Conservation (phyloP, 1,284 basidiomycete genomes). For the Coriolopsis trogii region DNA sequence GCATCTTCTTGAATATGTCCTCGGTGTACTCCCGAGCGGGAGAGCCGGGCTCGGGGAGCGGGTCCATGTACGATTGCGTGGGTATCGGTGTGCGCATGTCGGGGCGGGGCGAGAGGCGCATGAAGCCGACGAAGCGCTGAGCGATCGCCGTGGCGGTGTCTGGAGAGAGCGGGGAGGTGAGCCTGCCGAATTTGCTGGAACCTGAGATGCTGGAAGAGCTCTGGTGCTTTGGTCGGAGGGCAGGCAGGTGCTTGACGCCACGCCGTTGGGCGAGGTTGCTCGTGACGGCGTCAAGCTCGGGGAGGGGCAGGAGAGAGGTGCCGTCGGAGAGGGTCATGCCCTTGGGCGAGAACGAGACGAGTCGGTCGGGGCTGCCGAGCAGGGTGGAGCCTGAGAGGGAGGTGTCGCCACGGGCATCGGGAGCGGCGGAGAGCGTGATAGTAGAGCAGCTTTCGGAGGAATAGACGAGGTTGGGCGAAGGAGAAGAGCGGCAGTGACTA, state of each 20-base stretch:
- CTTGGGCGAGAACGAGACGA: not conserved
- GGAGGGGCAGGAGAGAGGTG: not conserved
- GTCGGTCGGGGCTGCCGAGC: too few species aligned
- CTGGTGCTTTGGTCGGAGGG: slow-evolving; percentile 1
- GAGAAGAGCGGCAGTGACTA: slow-evolving; percentile 7
- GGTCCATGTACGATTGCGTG: too few species aligned
- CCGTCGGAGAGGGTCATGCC: not conserved
- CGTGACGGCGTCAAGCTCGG: not conserved
- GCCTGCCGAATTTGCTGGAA: slow-evolving; percentile 1
- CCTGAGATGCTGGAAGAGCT: not conserved
- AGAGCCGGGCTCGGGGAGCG: not conserved
- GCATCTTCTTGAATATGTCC: slow-evolving; percentile 15
- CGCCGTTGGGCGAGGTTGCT: slow-evolving; percentile 17
- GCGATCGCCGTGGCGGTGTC: slow-evolving; percentile 12
- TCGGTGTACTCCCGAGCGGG: slow-evolving; percentile 1
- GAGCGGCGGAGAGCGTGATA: slow-evolving; percentile 4
- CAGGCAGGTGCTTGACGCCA: slow-evolving; percentile 10
- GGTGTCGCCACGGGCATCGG: too few species aligned
- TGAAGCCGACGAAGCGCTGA: slow-evolving; percentile 16
- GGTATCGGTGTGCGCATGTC: too few species aligned
- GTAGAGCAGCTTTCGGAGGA: slow-evolving; percentile 16
- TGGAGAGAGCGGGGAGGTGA: slow-evolving; percentile 4
- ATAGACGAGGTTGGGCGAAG: slow-evolving; percentile 15
- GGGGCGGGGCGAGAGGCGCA: slow-evolving; percentile 5
- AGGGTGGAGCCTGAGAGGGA: too few species aligned